A percentile compares a stretch with the other conserved stretches of the same genome.
Evolutionary conservation across 176 grass and related monocot genomes (phyloP).

Genomic region (Ananas comosus): DNA sequence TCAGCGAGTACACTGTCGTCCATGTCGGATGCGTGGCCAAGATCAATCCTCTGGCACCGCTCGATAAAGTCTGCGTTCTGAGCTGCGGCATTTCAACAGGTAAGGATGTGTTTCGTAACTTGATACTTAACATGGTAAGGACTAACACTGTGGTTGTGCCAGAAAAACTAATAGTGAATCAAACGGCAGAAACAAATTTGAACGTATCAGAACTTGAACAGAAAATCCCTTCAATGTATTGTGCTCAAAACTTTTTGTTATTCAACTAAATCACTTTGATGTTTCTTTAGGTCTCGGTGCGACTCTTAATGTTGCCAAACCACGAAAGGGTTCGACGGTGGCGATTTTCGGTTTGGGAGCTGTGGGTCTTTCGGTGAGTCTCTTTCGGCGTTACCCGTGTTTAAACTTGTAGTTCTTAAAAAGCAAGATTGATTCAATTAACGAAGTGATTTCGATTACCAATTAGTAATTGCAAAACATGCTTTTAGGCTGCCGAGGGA

Average conservation of each 20-base stretch:
- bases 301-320: constrained; percentile 76
- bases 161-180: too few species aligned
- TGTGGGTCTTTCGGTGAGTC: constrained; percentile 77
- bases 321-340: constrained; percentile 43
- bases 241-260: neutral
- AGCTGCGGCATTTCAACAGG: constrained; percentile 79
- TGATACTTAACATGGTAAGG: too few species aligned
- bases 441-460: neutral
- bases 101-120: constrained; percentile 4
- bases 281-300: constrained; percentile 49
- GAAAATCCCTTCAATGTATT: too few species aligned
- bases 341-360: constrained; percentile 83
- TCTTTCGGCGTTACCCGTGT: neutral
- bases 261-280: neutral
- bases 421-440: neutral
- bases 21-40: constrained; percentile 68
- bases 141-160: too few species aligned
- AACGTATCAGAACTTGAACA: too few species aligned
- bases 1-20: constrained; percentile 85
- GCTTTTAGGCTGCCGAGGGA: constrained; percentile 66
- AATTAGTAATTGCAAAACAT: neutral
- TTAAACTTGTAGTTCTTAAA: neutral
- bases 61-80: constrained; percentile 79
- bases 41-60: constrained; percentile 53
- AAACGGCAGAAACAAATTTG: too few species aligned